Percentiles rank a stretch among this genome's conserved stretches.
Conservation (phyloP, 1,284 basidiomycete species). For the Puccinia triticina region DNA sequence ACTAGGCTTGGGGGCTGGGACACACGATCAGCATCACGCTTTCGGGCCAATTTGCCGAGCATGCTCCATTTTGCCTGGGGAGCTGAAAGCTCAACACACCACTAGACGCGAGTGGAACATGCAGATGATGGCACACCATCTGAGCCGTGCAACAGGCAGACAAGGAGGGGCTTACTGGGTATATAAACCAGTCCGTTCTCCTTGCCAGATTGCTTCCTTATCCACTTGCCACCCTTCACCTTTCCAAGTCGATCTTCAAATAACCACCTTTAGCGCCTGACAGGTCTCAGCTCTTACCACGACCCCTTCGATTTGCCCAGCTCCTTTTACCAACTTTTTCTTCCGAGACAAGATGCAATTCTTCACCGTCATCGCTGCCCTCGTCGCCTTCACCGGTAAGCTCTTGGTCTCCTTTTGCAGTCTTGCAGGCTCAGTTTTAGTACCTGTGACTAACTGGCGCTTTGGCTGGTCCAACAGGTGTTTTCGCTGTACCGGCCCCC, state of each 20-base stretch:
- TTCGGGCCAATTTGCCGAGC: no score
- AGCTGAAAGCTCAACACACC: no score
- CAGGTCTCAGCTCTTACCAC: slow-evolving; percentile 2
- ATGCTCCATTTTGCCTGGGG: no score
- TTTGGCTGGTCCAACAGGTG: not conserved
- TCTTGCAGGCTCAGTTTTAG: not conserved
- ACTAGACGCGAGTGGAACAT: no score
- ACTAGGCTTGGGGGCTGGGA: no score
- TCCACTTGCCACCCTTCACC: not conserved
- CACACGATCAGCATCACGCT: no score
- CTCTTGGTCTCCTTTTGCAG: no score
- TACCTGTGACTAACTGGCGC: no score
- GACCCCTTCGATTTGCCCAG: not conserved
- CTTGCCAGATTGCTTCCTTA: not conserved
- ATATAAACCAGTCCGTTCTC: not conserved
- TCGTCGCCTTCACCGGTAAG: slow-evolving; percentile 7
- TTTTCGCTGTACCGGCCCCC: not conserved
- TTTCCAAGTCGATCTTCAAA: not conserved
- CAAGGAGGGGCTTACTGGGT: not conserved
- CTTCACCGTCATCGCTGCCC: not conserved
- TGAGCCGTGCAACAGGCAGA: not conserved
- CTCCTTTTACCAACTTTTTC: not conserved
- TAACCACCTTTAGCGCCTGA: not conserved
- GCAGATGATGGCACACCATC: no score
- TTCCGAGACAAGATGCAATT: slow-evolving; percentile 14